Base-by-base conservation (phyloP, 495 filamentous ascomycete species). In the Chaetomium fimeti region DNA sequence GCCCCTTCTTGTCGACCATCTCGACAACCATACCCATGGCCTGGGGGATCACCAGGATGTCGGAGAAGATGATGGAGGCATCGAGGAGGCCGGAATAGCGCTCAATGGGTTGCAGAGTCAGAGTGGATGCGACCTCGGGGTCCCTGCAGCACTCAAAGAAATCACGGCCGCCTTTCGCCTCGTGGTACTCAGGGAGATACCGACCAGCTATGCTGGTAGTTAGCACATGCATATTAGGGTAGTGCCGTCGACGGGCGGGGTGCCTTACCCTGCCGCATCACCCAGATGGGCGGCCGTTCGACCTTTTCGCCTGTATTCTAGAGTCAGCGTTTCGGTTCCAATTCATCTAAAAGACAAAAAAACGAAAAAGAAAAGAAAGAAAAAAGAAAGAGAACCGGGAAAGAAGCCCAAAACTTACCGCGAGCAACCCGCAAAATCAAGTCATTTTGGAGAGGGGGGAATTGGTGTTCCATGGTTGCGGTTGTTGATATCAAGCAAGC, bases 41-140 rank as follows among this genome's bases (percentile, higher is more conserved):
- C 78, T 98, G 94, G 3, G 94, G 94, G 68, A 98, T 92, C 62
- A 98, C 94, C 47, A 98, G 84, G 68, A 98, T 98, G 76, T 98
- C 94, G 16, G 91, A 96, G 84, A 98, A 98, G 74, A 98, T 98
- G 69, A 98, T 98, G 38, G 94, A 92, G 18, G 94, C 95, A 77
- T 98, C 94, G 66, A 98, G 88, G 52, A 97, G 86, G 40, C 91
- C 92, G 20, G 82, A 87, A 75, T 88, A 98, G 45, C 92, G 91
- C 56, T 96, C 91, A 72, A 98, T 87, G 64, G 94, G 94, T 74
- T 98, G 94, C 29, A 98, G 79, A 2, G 94, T 98, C 63, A 98
- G 77, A 22, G 88, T 92, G 6, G 91, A 97, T 57, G 95, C 89
- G 63, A 97, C 84, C 79, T 97, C 93, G 60, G 95, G 92, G 70